These are phyloP conservation scores for Candida dajiaensis DNA, from an alignment of 805 yeast species.

Conservation along the genomic window DNA sequence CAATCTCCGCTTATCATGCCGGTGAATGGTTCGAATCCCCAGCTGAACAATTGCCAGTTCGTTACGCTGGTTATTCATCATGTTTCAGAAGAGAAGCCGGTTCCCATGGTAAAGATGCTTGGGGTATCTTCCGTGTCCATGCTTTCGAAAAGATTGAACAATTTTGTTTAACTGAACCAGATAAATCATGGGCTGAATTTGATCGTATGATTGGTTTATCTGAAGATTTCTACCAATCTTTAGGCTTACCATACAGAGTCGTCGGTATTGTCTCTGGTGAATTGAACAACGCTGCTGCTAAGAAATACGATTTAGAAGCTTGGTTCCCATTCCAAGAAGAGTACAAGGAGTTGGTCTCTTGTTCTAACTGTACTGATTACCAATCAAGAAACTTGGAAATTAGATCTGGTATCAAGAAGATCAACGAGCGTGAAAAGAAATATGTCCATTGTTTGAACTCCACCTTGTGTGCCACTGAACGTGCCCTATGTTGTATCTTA, in stretches of 20 bases:
- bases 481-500: conserved; percentile 94
- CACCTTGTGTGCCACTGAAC: conserved; percentile 95
- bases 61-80: conserved; percentile 96
- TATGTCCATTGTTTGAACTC: conserved; percentile 98
- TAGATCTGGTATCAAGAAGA: conserved; percentile 96
- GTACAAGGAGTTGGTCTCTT: conserved; percentile 95
- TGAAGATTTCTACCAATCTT: conserved; percentile 88
- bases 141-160: conserved; percentile 98
- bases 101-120: conserved; percentile 97
- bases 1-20: conserved; percentile 95
- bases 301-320: conserved; percentile 97
- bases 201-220: conserved; percentile 89
- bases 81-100: conserved; percentile 99
- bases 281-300: conserved; percentile 98
- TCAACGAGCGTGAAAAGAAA: conserved; percentile 92
- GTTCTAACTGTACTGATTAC: conserved; percentile 99
- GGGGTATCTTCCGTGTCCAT: conserved; percentile 99
- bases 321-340: conserved; percentile 99
- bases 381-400: conserved; percentile 98
- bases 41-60: conserved; percentile 89
- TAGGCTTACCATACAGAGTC: conserved; percentile 92
- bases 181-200: conserved; percentile 95
- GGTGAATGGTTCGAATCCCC: conserved; percentile 99
- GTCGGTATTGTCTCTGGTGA: conserved; percentile 98
- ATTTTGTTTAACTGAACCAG: conserved; percentile 93